Evolutionary conservation across 208 protist species (phyloP), one percentile per base, ranked within the genome.

Genomic region (Trypanosoma mega): DNA sequence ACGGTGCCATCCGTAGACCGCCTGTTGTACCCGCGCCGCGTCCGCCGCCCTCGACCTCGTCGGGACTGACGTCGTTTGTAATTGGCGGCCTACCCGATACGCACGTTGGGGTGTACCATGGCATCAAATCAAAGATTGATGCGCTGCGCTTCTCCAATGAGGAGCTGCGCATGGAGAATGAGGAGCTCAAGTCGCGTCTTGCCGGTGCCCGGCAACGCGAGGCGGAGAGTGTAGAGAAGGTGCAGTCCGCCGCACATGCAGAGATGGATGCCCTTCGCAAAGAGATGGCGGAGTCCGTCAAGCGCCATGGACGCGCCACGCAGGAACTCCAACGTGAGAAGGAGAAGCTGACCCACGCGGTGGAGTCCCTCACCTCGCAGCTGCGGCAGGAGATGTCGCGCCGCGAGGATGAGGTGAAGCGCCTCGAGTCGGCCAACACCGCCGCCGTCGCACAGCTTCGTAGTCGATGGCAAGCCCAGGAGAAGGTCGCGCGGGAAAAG

Each of bases 41-140:
- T 4, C 50, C 0, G 14, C 20, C 41, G 55, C 20, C 9, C 14
- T 23, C 33, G 3, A 53, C 60, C 57, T 55, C 48, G 14, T 67
- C 67, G 21, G 60, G 59, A 45, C 33, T 67, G 16, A 61, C 58
- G 0, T 66, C 58, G 3, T 37, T 53, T 51, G 46, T 65, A 18
- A 56, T 61, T 57, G 58, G 62, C 26, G 55, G 66, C 9, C 50
- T 50, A 11, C 34, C 58, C 8, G 82, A 86, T 21, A 68, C 72
- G 1, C 66, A 79, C 16, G 67, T 88, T 52, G 57, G 63, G 51
- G 82, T 82, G 3, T 94, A 88, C 60, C 63, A 88, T 14, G 88
- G 84, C 20, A 91, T 94, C 53, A 92, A 92, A 65, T 59, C 82
- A 26, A 86, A 85, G 34, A 92, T 94, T 20, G 82, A 90, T 16